Conservation (phyloP, 306 rosid species). For the Alnus glutinosa region DNA sequence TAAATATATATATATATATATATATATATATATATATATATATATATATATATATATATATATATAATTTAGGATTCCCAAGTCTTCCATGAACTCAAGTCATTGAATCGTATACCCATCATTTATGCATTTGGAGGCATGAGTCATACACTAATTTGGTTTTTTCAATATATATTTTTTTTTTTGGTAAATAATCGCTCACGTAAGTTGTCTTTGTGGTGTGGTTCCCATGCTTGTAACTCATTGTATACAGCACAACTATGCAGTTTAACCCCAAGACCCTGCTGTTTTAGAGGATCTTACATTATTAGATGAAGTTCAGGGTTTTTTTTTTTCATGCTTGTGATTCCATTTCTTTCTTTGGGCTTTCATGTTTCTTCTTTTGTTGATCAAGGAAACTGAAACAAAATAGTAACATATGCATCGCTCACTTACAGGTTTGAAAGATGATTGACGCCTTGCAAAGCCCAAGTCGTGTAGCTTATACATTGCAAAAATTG, state of each 20-base stretch:
- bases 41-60: no score
- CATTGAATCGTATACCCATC: not conserved
- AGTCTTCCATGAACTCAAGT: not conserved
- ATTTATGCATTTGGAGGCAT: not conserved
- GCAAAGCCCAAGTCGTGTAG: not conserved
- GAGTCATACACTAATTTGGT: not conserved
- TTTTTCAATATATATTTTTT: not conserved
- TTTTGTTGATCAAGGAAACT: not conserved
- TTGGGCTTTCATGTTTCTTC: not conserved
- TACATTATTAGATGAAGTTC: not conserved
- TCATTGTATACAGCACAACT: not conserved
- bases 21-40: no score
- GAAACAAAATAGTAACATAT: not conserved
- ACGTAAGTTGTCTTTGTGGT: not conserved
- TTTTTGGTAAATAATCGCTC: not conserved
- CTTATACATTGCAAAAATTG: not conserved
- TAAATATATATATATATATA: no score
- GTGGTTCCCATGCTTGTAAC: not conserved
- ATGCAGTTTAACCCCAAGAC: not conserved
- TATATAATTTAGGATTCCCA: not conserved
- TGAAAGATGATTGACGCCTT: slow-evolving; percentile 16
- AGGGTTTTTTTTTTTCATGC: not conserved
- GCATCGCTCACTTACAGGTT: slow-evolving; percentile 23
- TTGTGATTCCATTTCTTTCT: not conserved
- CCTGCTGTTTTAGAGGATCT: not conserved